Evolutionary conservation across 441 rosid species (phyloP), one percentile per base, ranked within the genome.

Genomic region (Hura crepitans): DNA sequence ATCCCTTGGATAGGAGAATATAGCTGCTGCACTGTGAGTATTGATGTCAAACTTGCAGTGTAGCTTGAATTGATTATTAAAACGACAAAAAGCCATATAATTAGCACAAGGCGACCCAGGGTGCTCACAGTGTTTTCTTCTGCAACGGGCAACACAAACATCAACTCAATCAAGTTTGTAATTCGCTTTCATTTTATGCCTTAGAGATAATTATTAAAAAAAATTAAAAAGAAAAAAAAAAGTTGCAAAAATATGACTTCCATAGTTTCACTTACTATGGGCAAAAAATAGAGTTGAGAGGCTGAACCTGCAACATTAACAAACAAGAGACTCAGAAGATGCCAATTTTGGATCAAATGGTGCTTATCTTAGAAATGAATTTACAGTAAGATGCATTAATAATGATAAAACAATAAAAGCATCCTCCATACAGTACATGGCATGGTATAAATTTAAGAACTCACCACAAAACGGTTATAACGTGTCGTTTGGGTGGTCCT

Each of bases 51-150:
- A 79, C 96, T 89, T 51, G 98, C 98, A 11, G 98, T 93, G 88
- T 91, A 89, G 82, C 96, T 95, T 3, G 97, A 95, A 84, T 89
- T 95, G 79, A 90, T 83, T 72, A 95, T 90, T 63, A 92, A 77
- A 59, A 95, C 99, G 45, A 95, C 97, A 59, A 90, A 95, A 60
- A 95, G 91, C 99, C 97, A 92, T 77, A 90, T 86, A 60, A 92
- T 75, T 56, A 95, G 85, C 74, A 95, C 99, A 61, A 84, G 11
- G 17, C 97, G 88, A 42, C 96, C 97, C 46, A 94, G 90, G 66
- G 93, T 79, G 82, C 97, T 92, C 20, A 86, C 80, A 5, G 92
- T 94, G 72, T 81, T 94, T 79, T 91, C 97, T 80, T 81, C 98
- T 94, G 92, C 79, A 69, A 65, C 69, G 78, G 37, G 78, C n/a